Evolutionary conservation across 306 rosid genomes (phyloP).

Genomic region (Sesbania bispinosa): DNA sequence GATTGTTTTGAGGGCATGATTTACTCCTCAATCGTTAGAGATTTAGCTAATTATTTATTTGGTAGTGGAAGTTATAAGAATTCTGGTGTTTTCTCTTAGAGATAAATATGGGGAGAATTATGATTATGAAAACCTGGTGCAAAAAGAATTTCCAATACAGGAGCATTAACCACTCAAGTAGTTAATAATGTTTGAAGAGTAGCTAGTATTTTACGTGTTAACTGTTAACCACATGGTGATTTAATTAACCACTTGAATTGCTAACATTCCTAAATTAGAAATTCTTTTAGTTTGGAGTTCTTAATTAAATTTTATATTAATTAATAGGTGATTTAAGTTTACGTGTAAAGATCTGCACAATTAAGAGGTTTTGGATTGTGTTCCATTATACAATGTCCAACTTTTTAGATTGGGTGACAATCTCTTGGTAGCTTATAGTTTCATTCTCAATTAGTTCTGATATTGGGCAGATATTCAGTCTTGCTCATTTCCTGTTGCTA

Average conservation of each 20-base stretch:
- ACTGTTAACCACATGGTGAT: neutral
- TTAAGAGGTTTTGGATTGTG: neutral
- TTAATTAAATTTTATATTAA: neutral
- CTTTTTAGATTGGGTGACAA: neutral
- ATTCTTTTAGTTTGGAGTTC: neutral
- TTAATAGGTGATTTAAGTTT: neutral
- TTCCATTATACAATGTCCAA: neutral
- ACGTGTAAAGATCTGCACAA: neutral
- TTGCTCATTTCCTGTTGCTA: neutral
- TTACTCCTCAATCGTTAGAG: neutral
- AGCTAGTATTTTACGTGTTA: neutral
- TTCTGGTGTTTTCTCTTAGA: constrained; percentile 2
- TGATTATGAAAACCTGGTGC: neutral
- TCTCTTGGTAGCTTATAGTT: neutral
- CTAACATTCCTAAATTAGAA: neutral
- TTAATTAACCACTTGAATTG: neutral
- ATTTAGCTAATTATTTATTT: constrained; percentile 11
- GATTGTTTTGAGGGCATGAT: constrained; percentile 14
- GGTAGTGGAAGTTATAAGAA: neutral
- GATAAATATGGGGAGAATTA: neutral
- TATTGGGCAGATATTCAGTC: neutral
- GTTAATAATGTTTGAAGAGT: neutral
- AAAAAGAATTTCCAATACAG: neutral
- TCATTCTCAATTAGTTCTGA: neutral
- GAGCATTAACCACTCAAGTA: neutral